These are phyloP conservation scores for Lasiodiplodia sp. DNA, from an alignment of 2,329 filamentous ascomycete species.

Conservation along the genomic window DNA sequence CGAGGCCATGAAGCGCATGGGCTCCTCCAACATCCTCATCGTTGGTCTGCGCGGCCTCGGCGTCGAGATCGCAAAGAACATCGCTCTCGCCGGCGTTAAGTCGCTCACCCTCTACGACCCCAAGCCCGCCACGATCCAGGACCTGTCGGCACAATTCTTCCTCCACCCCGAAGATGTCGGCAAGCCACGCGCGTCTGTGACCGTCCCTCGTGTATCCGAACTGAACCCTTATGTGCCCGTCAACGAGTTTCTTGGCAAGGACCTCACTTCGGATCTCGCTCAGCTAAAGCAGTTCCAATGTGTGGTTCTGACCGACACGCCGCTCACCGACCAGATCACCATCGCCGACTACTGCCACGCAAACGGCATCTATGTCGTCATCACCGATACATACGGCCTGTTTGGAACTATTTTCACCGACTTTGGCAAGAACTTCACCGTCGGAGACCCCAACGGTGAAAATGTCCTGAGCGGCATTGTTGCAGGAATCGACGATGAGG, in stretches of 20 bases:
- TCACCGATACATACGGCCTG: slow-evolving; percentile 88
- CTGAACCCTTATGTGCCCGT: slow-evolving; percentile 97
- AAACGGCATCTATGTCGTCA: slow-evolving; percentile 89
- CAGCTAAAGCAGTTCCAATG: slow-evolving; percentile 92
- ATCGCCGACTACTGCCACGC: slow-evolving; percentile 94
- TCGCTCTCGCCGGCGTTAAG: slow-evolving; percentile 97
- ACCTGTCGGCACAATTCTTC: slow-evolving; percentile 98
- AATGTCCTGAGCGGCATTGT: slow-evolving; percentile 87
- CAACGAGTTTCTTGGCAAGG: slow-evolving; percentile 69
- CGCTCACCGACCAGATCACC: slow-evolving; percentile 78
- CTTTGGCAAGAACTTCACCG: slow-evolving; percentile 92
- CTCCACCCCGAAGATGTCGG: slow-evolving; percentile 86
- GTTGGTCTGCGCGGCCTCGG: slow-evolving; percentile 92
- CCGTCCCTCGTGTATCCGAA: slow-evolving; percentile 88
- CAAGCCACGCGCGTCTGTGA: slow-evolving; percentile 86
- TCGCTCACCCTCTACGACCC: slow-evolving; percentile 94
- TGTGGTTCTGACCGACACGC: slow-evolving; percentile 85
- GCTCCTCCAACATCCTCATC: slow-evolving; percentile 91
- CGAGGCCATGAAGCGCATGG: slow-evolving; percentile 98
- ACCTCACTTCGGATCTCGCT: slow-evolving; percentile 76
- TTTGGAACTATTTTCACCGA: slow-evolving; percentile 98
- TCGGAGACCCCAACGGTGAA: slow-evolving; percentile 90
- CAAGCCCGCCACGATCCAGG: slow-evolving; percentile 79
- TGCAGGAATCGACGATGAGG: slow-evolving; percentile 86
- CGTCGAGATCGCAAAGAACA: slow-evolving; percentile 98